Percentiles rank a stretch among this genome's conserved stretches.
phyloP scores from a whole-genome alignment of 306 rosid genomes.

The Neltuma alba region DNA sequence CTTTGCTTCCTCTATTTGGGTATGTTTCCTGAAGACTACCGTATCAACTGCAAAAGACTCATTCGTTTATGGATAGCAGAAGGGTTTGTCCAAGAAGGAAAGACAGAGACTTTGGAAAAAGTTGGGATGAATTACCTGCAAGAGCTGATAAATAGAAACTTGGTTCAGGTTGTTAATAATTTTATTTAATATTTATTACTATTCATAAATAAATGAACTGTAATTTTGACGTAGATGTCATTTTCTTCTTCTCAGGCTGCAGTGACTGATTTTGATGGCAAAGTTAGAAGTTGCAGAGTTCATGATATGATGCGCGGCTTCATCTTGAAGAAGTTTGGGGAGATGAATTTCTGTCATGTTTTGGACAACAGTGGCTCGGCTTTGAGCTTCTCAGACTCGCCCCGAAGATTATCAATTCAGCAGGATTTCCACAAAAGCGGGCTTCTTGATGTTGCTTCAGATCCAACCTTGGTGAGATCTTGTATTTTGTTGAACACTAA shows the following conservation, averaged over 20 bases:
- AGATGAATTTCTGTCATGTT: not conserved
- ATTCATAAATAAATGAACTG: too few species aligned
- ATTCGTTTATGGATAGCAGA: not conserved
- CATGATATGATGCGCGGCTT: too few species aligned
- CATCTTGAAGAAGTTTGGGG: not conserved
- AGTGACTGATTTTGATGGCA: not conserved
- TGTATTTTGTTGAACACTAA: not conserved
- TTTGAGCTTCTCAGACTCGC: not conserved
- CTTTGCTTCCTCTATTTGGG: not conserved
- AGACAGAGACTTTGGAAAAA: not conserved
- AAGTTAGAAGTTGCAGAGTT: too few species aligned
- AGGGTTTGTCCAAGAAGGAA: not conserved
- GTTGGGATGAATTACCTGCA: not conserved
- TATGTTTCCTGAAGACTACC: not conserved
- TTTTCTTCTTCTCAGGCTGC: not conserved
- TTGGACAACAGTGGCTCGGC: not conserved
- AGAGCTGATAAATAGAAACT: not conserved
- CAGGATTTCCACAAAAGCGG: not conserved
- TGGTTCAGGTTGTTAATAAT: too few species aligned
- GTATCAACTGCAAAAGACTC: not conserved
- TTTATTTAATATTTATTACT: too few species aligned
- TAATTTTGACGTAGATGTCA: not conserved
- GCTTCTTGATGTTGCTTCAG: not conserved
- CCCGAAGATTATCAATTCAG: not conserved
- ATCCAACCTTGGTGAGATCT: not conserved